Evolutionary conservation across 345 rosid species (phyloP), one percentile per base, ranked within the genome.

Genomic region (Eucalyptus grandis): DNA sequence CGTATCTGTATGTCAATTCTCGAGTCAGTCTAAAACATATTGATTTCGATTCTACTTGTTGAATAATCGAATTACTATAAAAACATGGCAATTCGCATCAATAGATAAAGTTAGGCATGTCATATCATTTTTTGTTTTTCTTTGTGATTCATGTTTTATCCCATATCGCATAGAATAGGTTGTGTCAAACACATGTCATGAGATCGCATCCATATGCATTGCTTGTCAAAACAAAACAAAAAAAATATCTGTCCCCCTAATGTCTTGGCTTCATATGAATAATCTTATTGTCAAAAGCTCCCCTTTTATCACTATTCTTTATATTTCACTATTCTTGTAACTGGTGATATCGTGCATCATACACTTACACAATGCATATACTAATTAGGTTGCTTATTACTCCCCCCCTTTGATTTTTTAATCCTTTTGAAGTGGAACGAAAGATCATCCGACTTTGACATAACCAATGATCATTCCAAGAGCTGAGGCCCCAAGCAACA

Each of bases 81-180:
- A 60, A 60, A 60, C 31, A 60, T 27, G 15, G 0, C 15, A 27
- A 6, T 27, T 60, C 16, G 1, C 15, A 27, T 27, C 16, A 3
- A 24, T 14, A 27, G 14, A 60, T 60, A 60, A 60, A 60, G 31
- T 60, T 27, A 60, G 9, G 2, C 16, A 7, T 27, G 8, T 60
- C 31, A 27, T 12, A 10, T 60, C 69, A 14, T 27, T 30, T 65
- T 2, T 30, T 8, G 6, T 62, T 62, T 65, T 5, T 65, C 2
- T 14, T 30, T 62, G 0, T 2, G 15, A 14, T 30, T 6, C 34
- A 14, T 30, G 72, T 62, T 62, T 62, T 62, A 65, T 65, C 72
- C 1, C 37, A 4, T 65, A 14, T 4, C 2, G 2, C n/a, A 14
- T 0, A 65, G 4, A 30, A 65, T 0, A 1, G 72, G 19, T n/a